A percentile compares a stretch with the other conserved stretches of the same genome.
Conservation (phyloP, 2,329 filamentous ascomycete species). For the Chaetomiaceae sp. region DNA sequence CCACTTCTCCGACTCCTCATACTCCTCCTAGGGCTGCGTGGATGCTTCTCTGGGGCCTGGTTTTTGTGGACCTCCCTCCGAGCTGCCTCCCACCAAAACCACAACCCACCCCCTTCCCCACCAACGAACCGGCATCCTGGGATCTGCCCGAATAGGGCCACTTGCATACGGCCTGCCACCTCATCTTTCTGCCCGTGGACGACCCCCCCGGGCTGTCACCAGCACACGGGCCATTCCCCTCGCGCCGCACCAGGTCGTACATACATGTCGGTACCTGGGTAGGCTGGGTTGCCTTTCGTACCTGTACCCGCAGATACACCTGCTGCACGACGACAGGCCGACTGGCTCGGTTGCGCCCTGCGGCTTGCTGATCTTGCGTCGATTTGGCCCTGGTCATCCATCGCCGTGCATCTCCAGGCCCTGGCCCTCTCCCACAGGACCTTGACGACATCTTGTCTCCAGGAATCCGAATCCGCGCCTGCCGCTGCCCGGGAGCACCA, state of each 20-base stretch:
- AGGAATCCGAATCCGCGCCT: constrained; percentile 13
- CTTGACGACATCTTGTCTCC: constrained; percentile 10
- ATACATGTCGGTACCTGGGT: constrained; percentile 30
- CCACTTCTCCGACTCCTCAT: too few species aligned
- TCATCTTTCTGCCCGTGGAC: constrained; percentile 40
- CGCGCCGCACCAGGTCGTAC: constrained; percentile 27
- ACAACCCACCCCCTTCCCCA: too few species aligned
- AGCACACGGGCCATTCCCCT: constrained; percentile 38
- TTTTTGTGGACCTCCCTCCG: constrained; percentile 19
- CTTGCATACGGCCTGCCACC: constrained; percentile 45
- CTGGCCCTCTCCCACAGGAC: constrained; percentile 14
- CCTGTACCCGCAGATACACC: constrained; percentile 28
- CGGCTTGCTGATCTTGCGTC: constrained; percentile 26
- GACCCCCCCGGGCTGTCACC: constrained; percentile 29
- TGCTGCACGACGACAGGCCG: constrained; percentile 20
- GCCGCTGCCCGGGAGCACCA: constrained; percentile 21
- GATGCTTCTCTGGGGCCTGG: neutral
- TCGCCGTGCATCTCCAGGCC: constrained; percentile 23
- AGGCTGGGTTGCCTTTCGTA: constrained; percentile 30
- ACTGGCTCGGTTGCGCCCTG: constrained; percentile 23
- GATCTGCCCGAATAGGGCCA: constrained; percentile 39
- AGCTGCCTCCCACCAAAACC: constrained; percentile 2
- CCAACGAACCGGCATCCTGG: constrained; percentile 27
- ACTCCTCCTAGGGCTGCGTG: too few species aligned
- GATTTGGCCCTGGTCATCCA: constrained; percentile 22